Percentiles rank a stretch among this genome's conserved stretches.
phyloP scores from a whole-genome alignment of 208 protist species.

The Trypanosomatidae sp. region DNA sequence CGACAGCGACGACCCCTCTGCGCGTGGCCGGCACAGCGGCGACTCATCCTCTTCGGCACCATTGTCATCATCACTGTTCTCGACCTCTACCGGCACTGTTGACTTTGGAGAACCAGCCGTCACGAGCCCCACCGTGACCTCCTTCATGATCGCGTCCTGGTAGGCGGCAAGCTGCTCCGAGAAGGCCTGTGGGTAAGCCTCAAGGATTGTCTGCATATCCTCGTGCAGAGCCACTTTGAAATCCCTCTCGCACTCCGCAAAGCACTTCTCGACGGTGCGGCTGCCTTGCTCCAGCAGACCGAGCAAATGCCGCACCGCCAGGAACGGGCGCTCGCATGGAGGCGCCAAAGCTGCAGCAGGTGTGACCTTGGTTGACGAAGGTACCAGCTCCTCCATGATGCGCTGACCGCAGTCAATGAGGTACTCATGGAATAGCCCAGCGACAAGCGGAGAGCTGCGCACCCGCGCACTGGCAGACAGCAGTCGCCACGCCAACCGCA shows the following conservation, averaged over 20 bases:
- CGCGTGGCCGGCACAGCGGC: constrained; percentile 14
- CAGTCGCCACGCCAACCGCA: constrained; percentile 46
- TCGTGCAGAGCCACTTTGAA: constrained; percentile 86
- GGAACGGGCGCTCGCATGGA: constrained; percentile 33
- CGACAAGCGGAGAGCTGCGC: constrained; percentile 13
- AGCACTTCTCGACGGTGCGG: constrained; percentile 42
- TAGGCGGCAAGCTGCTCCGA: constrained; percentile 93
- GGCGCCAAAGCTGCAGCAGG: constrained; percentile 11
- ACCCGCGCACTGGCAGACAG: constrained; percentile 35
- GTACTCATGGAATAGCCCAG: constrained; percentile 34
- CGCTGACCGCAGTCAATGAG: constrained; percentile 55
- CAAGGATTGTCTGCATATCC: constrained; percentile 89
- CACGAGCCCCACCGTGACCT: constrained; percentile 38
- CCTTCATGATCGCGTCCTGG: constrained; percentile 85
- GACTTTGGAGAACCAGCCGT: constrained; percentile 1
- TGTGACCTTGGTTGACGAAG: constrained; percentile 15
- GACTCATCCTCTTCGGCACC: constrained; percentile 5
- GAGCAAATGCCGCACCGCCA: constrained; percentile 78
- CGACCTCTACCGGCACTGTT: neutral
- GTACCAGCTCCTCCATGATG: constrained; percentile 32
- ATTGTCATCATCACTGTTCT: neutral
- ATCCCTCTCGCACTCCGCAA: constrained; percentile 46
- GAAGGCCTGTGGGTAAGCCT: constrained; percentile 75
- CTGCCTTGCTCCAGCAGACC: constrained; percentile 75
- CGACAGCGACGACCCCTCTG: constrained; percentile 1